A percentile compares a stretch with the other conserved stretches of the same genome.
These are phyloP conservation scores for Cytospora chrysosperma DNA, from an alignment of 2,329 filamentous ascomycete genomes.

Conservation along the genomic window DNA sequence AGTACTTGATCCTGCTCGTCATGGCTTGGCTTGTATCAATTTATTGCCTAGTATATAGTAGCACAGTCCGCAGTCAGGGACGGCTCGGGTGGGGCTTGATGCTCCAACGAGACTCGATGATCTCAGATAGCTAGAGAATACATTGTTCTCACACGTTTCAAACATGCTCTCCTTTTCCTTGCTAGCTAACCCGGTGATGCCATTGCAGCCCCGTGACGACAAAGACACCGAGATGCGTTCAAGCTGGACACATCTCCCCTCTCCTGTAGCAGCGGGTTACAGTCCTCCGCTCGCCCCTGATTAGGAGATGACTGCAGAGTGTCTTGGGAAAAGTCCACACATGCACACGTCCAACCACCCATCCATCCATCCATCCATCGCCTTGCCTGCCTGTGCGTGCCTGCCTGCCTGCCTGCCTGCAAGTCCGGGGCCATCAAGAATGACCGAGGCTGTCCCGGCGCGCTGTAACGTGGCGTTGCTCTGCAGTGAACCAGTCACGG, in stretches of 20 bases:
- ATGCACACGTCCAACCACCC: neutral
- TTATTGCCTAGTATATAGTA: slow-evolving; percentile 16
- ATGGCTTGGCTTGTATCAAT: slow-evolving; percentile 9
- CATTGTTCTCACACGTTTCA: neutral
- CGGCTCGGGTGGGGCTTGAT: neutral
- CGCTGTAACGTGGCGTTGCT: neutral
- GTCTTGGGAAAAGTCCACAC: neutral
- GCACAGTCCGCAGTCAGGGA: neutral
- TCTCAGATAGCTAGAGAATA: slow-evolving; percentile 6
- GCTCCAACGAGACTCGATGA: slow-evolving; percentile 5
- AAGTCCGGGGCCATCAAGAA: neutral
- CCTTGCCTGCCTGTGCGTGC: neutral
- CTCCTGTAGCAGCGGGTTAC: slow-evolving; percentile 1
- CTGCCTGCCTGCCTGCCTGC: no score
- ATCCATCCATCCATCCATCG: neutral
- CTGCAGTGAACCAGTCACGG: neutral
- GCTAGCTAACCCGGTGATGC: no score
- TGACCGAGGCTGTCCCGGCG: neutral
- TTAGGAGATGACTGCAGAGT: neutral
- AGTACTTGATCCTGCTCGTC: neutral
- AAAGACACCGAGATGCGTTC: neutral
- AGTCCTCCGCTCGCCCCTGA: slow-evolving; percentile 10
- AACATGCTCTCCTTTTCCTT: no score
- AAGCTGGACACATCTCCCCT: neutral
- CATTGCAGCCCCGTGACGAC: no score